These are phyloP conservation scores for Talaromyces sp. DNA, from an alignment of 2,329 filamentous ascomycete genomes.

Conservation along the genomic window DNA sequence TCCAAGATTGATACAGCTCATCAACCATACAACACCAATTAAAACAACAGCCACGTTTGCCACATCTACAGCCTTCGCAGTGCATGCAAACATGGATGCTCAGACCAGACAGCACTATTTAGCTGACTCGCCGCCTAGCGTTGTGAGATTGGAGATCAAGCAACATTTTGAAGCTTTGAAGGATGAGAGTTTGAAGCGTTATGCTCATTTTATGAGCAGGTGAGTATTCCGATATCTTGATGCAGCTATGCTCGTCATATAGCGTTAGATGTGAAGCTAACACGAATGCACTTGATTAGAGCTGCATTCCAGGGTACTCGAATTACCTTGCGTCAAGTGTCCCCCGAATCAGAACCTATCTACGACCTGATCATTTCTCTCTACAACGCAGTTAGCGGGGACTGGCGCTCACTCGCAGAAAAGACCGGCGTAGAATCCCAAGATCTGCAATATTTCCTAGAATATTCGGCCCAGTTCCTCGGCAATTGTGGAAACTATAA, in stretches of 20 bases:
- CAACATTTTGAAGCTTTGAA: slow-evolving; percentile 73
- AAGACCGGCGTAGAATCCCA: slow-evolving; percentile 61
- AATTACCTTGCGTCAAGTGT: slow-evolving; percentile 74
- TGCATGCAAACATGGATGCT: slow-evolving; percentile 32
- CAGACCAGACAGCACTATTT: slow-evolving; percentile 62
- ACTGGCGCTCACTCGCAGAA: slow-evolving; percentile 64
- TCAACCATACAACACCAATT: slow-evolving; percentile 12
- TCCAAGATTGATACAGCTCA: slow-evolving; percentile 13
- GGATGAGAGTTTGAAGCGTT: slow-evolving; percentile 66
- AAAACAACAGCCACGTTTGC: slow-evolving; percentile 1
- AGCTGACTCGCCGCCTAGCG: slow-evolving; percentile 81
- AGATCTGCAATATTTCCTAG: slow-evolving; percentile 63
- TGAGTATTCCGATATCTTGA: slow-evolving; percentile 36
- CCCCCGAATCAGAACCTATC: slow-evolving; percentile 73
- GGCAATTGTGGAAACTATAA: slow-evolving; percentile 83
- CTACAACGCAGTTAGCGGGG: slow-evolving; percentile 60
- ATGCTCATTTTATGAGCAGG: slow-evolving; percentile 85
- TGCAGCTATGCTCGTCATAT: neutral
- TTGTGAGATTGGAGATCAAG: slow-evolving; percentile 84
- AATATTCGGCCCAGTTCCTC: slow-evolving; percentile 73
- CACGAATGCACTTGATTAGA: slow-evolving; percentile 39
- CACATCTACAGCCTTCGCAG: slow-evolving; percentile 4
- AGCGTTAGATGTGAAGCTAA: neutral
- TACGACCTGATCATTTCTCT: slow-evolving; percentile 75
- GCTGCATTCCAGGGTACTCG: slow-evolving; percentile 72